These are phyloP conservation scores for Catharanthus roseus DNA, from an alignment of 257 asterid genomes.

Conservation along the genomic window DNA sequence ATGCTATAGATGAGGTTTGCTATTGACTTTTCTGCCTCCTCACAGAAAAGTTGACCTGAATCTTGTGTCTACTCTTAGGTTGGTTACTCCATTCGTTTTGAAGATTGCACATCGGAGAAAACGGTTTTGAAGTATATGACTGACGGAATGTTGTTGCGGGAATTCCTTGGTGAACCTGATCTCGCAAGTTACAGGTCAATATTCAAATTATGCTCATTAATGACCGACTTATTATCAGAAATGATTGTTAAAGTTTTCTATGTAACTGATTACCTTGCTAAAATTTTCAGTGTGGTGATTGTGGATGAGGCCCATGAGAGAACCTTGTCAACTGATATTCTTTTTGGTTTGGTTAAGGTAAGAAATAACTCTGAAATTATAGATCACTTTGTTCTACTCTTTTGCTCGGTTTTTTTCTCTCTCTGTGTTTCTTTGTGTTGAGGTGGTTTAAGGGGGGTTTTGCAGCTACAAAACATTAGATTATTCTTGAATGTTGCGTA, in stretches of 20 bases:
- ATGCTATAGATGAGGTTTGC: neutral
- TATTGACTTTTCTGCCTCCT: neutral
- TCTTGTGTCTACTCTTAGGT: constrained; percentile 36
- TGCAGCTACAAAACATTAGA: neutral
- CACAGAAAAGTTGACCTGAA: neutral
- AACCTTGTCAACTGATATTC: constrained; percentile 80
- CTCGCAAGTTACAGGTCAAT: constrained; percentile 75
- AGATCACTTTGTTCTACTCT: neutral
- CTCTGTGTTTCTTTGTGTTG: neutral
- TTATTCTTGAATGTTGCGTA: neutral
- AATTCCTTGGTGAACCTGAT: constrained; percentile 93
- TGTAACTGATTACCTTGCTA: constrained; percentile 14
- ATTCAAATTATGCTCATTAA: neutral
- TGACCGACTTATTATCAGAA: neutral
- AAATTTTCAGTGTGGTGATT: constrained; percentile 69
- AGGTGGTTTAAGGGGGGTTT: neutral
- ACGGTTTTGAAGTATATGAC: constrained; percentile 90
- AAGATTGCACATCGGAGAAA: constrained; percentile 88
- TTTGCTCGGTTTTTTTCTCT: neutral
- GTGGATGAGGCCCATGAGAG: constrained; percentile 98
- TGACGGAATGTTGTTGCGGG: constrained; percentile 86
- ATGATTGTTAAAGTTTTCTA: constrained; percentile 10
- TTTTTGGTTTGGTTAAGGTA: constrained; percentile 92
- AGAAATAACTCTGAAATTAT: constrained; percentile 6
- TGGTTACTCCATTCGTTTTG: constrained; percentile 92